These are phyloP conservation scores for Arthromyces matolae DNA, from an alignment of 768 basidiomycete species.

Conservation along the genomic window DNA sequence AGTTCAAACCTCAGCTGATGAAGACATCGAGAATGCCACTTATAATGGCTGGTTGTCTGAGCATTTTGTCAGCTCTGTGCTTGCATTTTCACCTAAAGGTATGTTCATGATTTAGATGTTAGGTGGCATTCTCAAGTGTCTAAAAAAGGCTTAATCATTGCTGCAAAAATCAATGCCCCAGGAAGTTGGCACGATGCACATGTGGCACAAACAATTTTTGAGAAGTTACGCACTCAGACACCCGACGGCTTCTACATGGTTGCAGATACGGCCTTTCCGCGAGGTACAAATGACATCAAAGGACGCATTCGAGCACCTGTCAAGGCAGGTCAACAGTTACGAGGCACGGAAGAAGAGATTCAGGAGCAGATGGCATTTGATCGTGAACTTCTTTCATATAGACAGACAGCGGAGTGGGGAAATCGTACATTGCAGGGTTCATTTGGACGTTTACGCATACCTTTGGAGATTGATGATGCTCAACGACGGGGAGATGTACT, in stretches of 20 bases:
- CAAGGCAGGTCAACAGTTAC: constrained; percentile 25
- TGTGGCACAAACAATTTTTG: constrained; percentile 31
- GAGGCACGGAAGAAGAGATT: constrained; percentile 16
- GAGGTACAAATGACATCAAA: constrained; percentile 18
- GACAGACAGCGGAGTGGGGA: constrained; percentile 46
- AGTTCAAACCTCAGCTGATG: no score
- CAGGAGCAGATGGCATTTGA: constrained; percentile 25
- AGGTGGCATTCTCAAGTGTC: neutral
- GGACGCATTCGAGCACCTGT: constrained; percentile 28
- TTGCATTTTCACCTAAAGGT: constrained; percentile 35
- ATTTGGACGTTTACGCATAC: constrained; percentile 37
- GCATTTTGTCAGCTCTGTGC: no score
- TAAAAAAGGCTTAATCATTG: constrained; percentile 13
- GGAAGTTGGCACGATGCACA: constrained; percentile 38
- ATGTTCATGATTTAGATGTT: neutral
- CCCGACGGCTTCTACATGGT: constrained; percentile 34
- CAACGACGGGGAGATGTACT: constrained; percentile 24
- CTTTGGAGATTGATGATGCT: constrained; percentile 28
- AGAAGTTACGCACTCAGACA: constrained; percentile 23
- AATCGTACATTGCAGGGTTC: constrained; percentile 38
- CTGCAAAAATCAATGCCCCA: constrained; percentile 18
- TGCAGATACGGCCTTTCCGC: constrained; percentile 38
- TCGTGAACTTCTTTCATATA: constrained; percentile 34
- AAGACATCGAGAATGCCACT: no score
- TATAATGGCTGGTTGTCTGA: no score